A percentile compares a stretch with the other conserved stretches of the same genome.
phyloP scores from a whole-genome alignment of 257 asterid genomes.

The Nicotiana otophora region DNA sequence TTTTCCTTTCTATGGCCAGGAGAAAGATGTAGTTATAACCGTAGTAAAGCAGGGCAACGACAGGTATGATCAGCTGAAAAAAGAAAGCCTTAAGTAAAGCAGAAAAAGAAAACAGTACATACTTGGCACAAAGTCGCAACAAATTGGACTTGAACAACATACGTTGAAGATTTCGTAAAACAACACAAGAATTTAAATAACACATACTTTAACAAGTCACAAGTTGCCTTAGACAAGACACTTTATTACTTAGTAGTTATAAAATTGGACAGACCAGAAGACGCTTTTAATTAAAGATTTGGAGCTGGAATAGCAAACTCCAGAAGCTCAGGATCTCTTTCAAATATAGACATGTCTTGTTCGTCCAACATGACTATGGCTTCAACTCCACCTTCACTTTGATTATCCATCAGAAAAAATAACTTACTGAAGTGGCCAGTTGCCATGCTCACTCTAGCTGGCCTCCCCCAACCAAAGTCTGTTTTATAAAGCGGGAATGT shows the following conservation, averaged over 20 bases:
- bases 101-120: neutral
- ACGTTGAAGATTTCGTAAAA: neutral
- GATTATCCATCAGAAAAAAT: neutral
- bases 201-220: too few relatives aligned
- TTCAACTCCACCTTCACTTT: neutral
- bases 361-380: neutral
- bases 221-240: too few relatives aligned
- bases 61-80: too few relatives aligned
- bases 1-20: neutral
- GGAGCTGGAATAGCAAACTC: neutral
- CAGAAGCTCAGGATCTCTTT: neutral
- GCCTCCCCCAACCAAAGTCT: conserved; percentile 2
- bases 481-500: neutral
- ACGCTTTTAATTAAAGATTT: neutral
- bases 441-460: neutral
- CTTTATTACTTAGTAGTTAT: too few relatives aligned
- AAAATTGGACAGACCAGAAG: too few relatives aligned
- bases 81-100: neutral
- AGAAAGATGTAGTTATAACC: neutral
- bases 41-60: too few relatives aligned
- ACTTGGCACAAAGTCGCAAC: too few relatives aligned
- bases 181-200: neutral
- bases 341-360: neutral
- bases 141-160: neutral
- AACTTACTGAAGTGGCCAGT: neutral